Conservation (phyloP, 1,284 basidiomycete genomes). For the Irpex sp. region DNA sequence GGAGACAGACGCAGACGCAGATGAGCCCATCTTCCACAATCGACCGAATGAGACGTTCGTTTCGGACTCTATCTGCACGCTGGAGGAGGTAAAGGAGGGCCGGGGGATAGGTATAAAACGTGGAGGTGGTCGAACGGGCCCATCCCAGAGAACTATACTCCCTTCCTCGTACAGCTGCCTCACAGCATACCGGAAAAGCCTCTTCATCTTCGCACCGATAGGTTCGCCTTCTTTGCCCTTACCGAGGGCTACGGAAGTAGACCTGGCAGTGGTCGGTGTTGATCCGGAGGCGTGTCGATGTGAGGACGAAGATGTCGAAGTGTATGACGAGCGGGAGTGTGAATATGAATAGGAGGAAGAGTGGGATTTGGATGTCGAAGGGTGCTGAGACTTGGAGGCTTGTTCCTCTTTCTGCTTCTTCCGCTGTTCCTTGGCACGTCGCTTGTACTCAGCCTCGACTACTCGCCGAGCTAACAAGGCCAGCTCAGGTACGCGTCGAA, state of each 20-base stretch:
- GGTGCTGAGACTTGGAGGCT: slow-evolving; percentile 1
- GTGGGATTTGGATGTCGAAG: background rate
- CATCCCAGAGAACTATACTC: slow-evolving; percentile 64
- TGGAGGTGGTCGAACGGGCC: slow-evolving; percentile 38
- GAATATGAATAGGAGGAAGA: background rate
- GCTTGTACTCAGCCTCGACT: slow-evolving; percentile 52
- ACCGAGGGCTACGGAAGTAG: background rate
- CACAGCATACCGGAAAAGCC: slow-evolving; percentile 59
- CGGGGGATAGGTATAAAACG: slow-evolving; percentile 13
- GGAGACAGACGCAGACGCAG: background rate
- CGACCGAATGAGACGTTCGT: slow-evolving; percentile 1
- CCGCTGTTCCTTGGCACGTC: slow-evolving; percentile 42
- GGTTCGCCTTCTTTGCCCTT: slow-evolving; percentile 13
- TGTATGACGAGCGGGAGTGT: background rate
- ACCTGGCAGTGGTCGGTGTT: background rate
- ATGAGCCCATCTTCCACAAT: slow-evolving; percentile 15
- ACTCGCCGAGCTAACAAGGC: slow-evolving; percentile 56
- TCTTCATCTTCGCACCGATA: slow-evolving; percentile 45
- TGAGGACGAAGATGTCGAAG: too few relatives aligned
- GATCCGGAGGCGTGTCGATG: too few relatives aligned
- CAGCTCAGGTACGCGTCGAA: slow-evolving; percentile 71
- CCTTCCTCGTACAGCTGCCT: slow-evolving; percentile 64
- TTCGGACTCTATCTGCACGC: background rate
- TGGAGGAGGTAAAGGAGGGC: slow-evolving; percentile 12
- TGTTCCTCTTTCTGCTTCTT: slow-evolving; percentile 28